Conservation (phyloP, 1,284 basidiomycete species). For the Sanguinoderma infundibulare region DNA sequence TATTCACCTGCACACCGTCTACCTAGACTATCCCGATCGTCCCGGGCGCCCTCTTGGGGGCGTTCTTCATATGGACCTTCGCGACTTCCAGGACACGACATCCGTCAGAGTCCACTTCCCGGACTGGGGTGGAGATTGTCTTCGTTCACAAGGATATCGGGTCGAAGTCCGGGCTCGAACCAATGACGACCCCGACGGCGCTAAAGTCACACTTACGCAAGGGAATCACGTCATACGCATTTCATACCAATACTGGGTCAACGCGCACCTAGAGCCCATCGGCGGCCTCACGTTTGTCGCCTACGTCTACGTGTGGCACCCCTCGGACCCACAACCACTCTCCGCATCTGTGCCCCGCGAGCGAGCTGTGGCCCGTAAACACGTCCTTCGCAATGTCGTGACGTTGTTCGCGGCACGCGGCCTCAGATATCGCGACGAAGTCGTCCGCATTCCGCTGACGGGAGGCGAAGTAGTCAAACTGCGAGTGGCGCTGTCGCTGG, state of each 20-base stretch:
- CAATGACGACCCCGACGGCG: not conserved
- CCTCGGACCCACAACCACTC: too few species aligned
- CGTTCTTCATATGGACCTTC: too few species aligned
- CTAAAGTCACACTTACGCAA: not conserved
- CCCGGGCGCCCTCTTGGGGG: too few species aligned
- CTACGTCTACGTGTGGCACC: not conserved
- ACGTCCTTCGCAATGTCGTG: not conserved
- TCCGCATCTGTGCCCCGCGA: too few species aligned
- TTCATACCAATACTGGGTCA: not conserved
- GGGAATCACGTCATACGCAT: not conserved
- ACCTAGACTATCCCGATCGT: not conserved
- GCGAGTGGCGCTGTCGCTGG: not conserved
- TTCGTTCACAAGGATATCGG: not conserved
- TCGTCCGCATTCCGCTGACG: not conserved
- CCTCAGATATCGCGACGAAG: not conserved
- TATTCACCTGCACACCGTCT: not conserved
- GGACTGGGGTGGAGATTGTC: not conserved
- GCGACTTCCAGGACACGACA: not conserved
- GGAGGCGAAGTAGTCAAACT: not conserved
- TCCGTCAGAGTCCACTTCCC: not conserved
- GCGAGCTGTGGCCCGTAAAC: too few species aligned
- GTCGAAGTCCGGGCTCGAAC: not conserved
- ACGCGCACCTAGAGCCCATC: not conserved
- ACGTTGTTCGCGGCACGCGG: not conserved
- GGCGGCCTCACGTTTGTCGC: not conserved